phyloP scores from a whole-genome alignment of 2,329 filamentous ascomycete genomes.

The Colletotrichum simmondsii region DNA sequence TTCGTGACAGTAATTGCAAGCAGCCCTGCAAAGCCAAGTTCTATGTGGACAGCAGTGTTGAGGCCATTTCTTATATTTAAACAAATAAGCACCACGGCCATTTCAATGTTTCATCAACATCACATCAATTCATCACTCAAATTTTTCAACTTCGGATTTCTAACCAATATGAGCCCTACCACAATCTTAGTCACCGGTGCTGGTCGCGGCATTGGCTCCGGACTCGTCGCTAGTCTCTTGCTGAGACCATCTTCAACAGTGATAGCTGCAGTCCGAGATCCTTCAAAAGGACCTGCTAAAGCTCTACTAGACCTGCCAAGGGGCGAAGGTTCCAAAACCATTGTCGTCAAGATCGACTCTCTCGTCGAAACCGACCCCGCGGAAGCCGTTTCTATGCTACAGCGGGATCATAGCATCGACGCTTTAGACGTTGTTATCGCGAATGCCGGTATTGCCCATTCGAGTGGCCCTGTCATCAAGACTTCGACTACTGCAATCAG shows the following conservation, averaged over 20 bases:
- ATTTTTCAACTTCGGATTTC: too few relatives aligned
- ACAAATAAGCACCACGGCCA: too few relatives aligned
- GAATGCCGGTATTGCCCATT: slow-evolving; percentile 56
- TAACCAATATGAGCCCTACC: too few relatives aligned
- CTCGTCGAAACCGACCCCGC: slow-evolving; percentile 44
- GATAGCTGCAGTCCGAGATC: slow-evolving; percentile 52
- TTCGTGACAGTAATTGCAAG: too few relatives aligned
- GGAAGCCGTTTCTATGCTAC: slow-evolving; percentile 44
- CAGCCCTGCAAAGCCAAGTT: too few relatives aligned
- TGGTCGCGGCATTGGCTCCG: slow-evolving; percentile 21
- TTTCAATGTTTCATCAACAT: too few relatives aligned
- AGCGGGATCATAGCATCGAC: slow-evolving; percentile 45
- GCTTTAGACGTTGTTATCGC: slow-evolving; percentile 63
- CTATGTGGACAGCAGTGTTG: too few relatives aligned
- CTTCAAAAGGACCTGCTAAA: slow-evolving; percentile 38
- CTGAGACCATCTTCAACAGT: slow-evolving; percentile 41
- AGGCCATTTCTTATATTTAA: too few relatives aligned
- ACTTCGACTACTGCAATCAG: slow-evolving; percentile 42
- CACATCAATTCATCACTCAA: too few relatives aligned
- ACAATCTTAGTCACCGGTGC: slow-evolving; percentile 44
- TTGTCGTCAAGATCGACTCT: slow-evolving; percentile 55
- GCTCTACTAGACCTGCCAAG: slow-evolving; percentile 47
- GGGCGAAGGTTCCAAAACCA: slow-evolving; percentile 46
- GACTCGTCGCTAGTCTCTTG: slow-evolving; percentile 15
- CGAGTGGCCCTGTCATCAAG: slow-evolving; percentile 29